phyloP scores from a whole-genome alignment of 352 stramenopile genomes.

The Salisapilia sapeloensis region DNA sequence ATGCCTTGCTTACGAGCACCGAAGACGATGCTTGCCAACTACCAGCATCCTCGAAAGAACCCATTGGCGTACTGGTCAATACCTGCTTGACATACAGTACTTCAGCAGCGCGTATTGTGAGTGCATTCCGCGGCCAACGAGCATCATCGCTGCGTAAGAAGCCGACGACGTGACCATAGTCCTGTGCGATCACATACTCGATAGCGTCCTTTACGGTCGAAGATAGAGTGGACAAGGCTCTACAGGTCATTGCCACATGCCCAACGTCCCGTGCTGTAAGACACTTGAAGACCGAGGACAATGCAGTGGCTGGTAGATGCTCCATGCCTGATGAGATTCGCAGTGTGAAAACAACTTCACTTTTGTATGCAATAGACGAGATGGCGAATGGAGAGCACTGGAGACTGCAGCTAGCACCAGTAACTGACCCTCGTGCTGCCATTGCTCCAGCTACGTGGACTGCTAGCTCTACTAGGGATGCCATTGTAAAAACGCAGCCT shows the following conservation, averaged over 20 bases:
- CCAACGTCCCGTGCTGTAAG: constrained; percentile 37
- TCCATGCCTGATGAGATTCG: constrained; percentile 24
- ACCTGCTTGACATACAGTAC: constrained; percentile 43
- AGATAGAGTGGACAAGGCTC: constrained; percentile 14
- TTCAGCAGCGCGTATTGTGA: constrained; percentile 40
- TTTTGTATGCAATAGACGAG: too few species aligned
- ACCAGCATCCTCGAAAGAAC: constrained; percentile 20
- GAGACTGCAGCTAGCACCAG: too few species aligned
- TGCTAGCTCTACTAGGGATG: too few species aligned
- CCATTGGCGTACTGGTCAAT: constrained; percentile 12
- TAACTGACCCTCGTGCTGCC: too few species aligned
- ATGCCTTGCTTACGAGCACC: constrained; percentile 56
- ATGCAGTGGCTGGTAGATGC: constrained; percentile 21
- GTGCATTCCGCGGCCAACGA: constrained; percentile 38
- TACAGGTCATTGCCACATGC: constrained; percentile 22
- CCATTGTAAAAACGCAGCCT: too few species aligned
- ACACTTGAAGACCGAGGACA: constrained; percentile 45
- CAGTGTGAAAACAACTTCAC: background rate
- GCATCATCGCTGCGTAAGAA: constrained; percentile 30
- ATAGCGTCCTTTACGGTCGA: constrained; percentile 27
- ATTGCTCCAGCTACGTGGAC: too few species aligned
- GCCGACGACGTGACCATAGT: constrained; percentile 25
- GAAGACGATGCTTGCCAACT: constrained; percentile 3
- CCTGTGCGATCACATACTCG: constrained; percentile 30
- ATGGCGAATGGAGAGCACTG: too few species aligned